Percentiles rank a stretch among this genome's conserved stretches.
These are phyloP conservation scores for Crithidia fasciculata DNA, from an alignment of 208 protist genomes.

Conservation along the genomic window DNA sequence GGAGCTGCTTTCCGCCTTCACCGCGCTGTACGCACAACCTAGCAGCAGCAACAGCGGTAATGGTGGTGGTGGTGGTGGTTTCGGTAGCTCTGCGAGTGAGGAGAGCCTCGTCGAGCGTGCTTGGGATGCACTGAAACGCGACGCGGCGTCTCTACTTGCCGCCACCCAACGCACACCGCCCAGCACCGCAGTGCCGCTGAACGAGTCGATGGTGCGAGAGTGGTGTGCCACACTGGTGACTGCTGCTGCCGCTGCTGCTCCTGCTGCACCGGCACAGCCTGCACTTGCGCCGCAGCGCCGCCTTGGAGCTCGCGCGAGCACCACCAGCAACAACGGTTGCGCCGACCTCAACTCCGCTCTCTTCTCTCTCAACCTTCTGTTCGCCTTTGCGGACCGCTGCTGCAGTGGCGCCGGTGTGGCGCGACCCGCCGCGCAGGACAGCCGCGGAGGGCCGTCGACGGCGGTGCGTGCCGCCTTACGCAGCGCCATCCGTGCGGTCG, in stretches of 20 bases:
- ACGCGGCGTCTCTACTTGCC: background rate
- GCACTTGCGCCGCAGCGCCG: too few species aligned
- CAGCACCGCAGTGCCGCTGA: background rate
- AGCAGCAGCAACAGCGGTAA: too few species aligned
- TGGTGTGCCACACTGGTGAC: conserved; percentile 24
- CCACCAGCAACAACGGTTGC: too few species aligned
- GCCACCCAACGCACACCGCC: background rate
- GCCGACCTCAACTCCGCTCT: too few species aligned
- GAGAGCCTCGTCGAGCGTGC: conserved; percentile 23
- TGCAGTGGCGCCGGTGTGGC: conserved; percentile 8
- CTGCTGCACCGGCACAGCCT: background rate
- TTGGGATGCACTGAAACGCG: conserved; percentile 21
- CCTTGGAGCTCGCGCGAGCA: too few species aligned
- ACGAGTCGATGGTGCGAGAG: conserved; percentile 1
- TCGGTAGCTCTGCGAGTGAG: conserved; percentile 2
- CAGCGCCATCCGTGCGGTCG: conserved; percentile 30
- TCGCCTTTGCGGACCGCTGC: conserved; percentile 60
- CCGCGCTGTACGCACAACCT: conserved; percentile 15
- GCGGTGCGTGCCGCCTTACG: conserved; percentile 42
- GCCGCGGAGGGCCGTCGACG: background rate
- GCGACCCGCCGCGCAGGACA: background rate
- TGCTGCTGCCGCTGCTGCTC: background rate
- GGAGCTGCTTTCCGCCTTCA: conserved; percentile 14
- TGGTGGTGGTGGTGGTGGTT: too few species aligned
- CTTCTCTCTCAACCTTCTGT: conserved; percentile 22